Evolutionary conservation across 2,329 filamentous ascomycete genomes (phyloP).

Genomic region (Arthrocladium fulminans): DNA sequence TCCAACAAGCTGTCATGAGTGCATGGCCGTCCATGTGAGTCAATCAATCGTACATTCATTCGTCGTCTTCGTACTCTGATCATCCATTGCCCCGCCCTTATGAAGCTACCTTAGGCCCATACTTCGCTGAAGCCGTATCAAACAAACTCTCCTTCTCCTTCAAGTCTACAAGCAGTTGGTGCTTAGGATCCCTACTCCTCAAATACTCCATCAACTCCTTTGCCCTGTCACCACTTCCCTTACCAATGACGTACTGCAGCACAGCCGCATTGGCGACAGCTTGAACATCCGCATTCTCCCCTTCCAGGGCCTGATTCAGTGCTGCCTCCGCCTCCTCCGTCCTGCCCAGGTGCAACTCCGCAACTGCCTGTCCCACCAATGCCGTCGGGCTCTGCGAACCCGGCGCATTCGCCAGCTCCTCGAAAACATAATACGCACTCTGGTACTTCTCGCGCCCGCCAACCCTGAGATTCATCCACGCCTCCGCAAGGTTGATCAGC

Average conservation of each 20-base stretch:
- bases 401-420: constrained; percentile 84
- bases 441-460: constrained; percentile 96
- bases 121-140: constrained; percentile 77
- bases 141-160: constrained; percentile 81
- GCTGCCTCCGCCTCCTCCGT: constrained; percentile 82
- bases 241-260: constrained; percentile 66
- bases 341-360: constrained; percentile 82
- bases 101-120: constrained; percentile 65
- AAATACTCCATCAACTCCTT: constrained; percentile 32
- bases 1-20: too few species aligned
- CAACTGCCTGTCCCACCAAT: constrained; percentile 79
- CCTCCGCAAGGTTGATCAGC: constrained; percentile 87
- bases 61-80: too few species aligned
- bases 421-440: constrained; percentile 93
- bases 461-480: constrained; percentile 83
- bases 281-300: constrained; percentile 56
- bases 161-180: constrained; percentile 64
- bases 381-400: constrained; percentile 67
- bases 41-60: too few species aligned
- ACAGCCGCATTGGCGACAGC: constrained; percentile 78
- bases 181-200: constrained; percentile 51
- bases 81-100: too few species aligned
- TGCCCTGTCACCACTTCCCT: constrained; percentile 40
- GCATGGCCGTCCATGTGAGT: too few species aligned
- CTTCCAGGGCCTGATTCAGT: constrained; percentile 67